These are phyloP conservation scores for Ambrosiella beaveri DNA, from an alignment of 2,329 filamentous ascomycete species.

Conservation along the genomic window DNA sequence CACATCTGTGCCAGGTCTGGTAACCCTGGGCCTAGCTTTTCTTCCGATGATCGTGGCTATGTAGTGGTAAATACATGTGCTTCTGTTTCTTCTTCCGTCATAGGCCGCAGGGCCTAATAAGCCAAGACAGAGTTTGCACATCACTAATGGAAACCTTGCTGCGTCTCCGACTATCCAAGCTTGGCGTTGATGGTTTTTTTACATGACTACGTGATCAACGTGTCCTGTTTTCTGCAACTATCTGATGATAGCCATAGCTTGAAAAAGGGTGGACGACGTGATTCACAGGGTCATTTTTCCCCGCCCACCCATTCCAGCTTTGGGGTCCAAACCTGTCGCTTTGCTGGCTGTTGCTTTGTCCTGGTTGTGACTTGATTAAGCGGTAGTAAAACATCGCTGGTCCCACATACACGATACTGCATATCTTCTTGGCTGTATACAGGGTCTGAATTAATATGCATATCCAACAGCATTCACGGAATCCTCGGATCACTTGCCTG, in stretches of 20 bases:
- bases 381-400: neutral
- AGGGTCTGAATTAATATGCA: neutral
- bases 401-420: neutral
- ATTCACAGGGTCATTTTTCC: neutral
- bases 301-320: neutral
- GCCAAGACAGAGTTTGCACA: neutral
- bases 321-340: neutral
- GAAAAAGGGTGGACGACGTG: neutral
- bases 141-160: neutral
- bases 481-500: neutral
- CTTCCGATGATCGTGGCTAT: neutral
- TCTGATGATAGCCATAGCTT: neutral
- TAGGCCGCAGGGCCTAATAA: neutral
- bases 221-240: neutral
- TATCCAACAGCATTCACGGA: neutral
- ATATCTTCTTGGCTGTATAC: neutral
- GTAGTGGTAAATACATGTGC: neutral
- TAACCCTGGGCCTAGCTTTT: neutral
- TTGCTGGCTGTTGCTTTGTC: neutral
- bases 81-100: neutral
- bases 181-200: neutral
- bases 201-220: neutral
- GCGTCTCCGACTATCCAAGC: neutral
- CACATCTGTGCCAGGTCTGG: neutral
- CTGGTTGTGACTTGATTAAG: too few relatives aligned